These are phyloP conservation scores for Coniochaeta prunicola DNA, from an alignment of 2,329 filamentous ascomycete genomes.

Conservation along the genomic window DNA sequence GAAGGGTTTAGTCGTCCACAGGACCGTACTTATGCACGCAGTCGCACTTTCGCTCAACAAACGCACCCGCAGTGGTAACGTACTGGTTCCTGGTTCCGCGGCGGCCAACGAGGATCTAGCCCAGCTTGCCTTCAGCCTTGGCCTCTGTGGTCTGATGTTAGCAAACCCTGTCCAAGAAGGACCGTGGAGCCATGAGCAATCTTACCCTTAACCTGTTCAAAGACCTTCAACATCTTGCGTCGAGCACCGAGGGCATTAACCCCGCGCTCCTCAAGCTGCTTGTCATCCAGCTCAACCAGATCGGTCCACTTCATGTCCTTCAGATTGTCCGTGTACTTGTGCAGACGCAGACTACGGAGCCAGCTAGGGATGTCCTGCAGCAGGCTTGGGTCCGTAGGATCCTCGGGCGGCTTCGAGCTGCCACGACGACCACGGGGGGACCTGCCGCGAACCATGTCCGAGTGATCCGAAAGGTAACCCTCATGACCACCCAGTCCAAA, in stretches of 20 bases:
- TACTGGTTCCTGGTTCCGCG: slow-evolving; percentile 1
- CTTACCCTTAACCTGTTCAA: slow-evolving; percentile 84
- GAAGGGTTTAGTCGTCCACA: background rate
- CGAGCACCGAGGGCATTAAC: slow-evolving; percentile 92
- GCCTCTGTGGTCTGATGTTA: slow-evolving; percentile 45
- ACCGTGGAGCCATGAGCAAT: slow-evolving; percentile 3
- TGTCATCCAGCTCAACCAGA: slow-evolving; percentile 84
- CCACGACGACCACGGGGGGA: slow-evolving; percentile 88
- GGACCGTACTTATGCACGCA: background rate
- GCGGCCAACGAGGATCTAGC: slow-evolving; percentile 21
- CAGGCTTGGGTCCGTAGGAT: slow-evolving; percentile 84
- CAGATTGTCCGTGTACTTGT: slow-evolving; percentile 98
- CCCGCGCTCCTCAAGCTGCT: slow-evolving; percentile 83
- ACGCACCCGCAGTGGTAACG: background rate
- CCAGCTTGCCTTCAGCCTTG: slow-evolving; percentile 65
- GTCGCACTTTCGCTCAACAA: background rate
- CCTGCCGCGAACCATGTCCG: slow-evolving; percentile 81
- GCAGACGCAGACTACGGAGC: slow-evolving; percentile 87
- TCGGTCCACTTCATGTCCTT: slow-evolving; percentile 98
- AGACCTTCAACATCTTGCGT: slow-evolving; percentile 98
- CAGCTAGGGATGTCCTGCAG: slow-evolving; percentile 94
- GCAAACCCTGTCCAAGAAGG: background rate
- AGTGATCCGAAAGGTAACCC: slow-evolving; percentile 90
- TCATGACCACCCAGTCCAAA: slow-evolving; percentile 66
- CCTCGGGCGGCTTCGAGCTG: slow-evolving; percentile 95